Base-by-base conservation (phyloP, 805 yeast species). In the Ogataea nitratoaversa region DNA sequence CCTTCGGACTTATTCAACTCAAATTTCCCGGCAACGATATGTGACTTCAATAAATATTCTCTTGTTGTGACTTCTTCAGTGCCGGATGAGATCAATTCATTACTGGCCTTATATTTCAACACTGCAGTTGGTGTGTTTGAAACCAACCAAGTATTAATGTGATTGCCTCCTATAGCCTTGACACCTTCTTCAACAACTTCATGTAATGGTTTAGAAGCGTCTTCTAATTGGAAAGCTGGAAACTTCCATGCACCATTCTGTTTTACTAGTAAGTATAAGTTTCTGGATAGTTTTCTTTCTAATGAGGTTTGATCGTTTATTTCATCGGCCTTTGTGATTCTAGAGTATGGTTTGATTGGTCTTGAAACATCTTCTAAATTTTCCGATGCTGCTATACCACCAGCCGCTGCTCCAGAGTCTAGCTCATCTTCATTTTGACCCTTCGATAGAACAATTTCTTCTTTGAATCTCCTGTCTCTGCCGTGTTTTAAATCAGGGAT, bases 61-160 rank as follows among this genome's bases (percentile, higher is more conserved):
- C 77, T 71, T 12, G 48, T 42, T 7, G 54, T 49, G 5, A 42
- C 53, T n/a, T 43, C 52, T 9, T 49, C 58, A 2, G 52, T 19
- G 4, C 42, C 40, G 19, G 29, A 43, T 6, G 48, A 33, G 8
- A 48, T 41, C 13, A 57, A 57, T 20, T 53, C 35, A 12, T 62
- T 57, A 24, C 55, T 55, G 25, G 57, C 56, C 12, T 50, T 36
- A 46, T 67, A 72, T 49, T 76, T 70, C 46, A 82, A 56, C 1
- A 83, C 78, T 32, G 82, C 89, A 31, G 90, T 82, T 30, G 99
- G 98, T 5, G 84, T 84, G 41, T 77, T 78, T 19, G 98, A 88
- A n/a, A 93, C 95, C 17, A 84, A 78, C 86, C 95, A 91, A 32
- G 88, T 83, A 64, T 88, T 84, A 59, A 93, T 76, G 40, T 72